Evolutionary conservation across 2,329 filamentous ascomycete genomes (phyloP).

Genomic region (Thelonectria olida): DNA sequence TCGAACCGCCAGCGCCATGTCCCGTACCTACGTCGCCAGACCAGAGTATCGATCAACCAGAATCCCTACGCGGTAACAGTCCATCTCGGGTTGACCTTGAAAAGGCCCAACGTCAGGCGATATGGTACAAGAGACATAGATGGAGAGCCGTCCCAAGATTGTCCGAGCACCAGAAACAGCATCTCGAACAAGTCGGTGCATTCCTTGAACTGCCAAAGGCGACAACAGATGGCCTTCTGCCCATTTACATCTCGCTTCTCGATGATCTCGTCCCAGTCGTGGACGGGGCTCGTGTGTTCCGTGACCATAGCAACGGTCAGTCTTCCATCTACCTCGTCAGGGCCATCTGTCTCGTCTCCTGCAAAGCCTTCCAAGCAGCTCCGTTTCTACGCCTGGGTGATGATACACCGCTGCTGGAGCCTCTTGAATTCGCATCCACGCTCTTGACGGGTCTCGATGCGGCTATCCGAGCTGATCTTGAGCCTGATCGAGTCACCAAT

Average conservation of each 20-base stretch:
- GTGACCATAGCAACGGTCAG: conserved; percentile 25
- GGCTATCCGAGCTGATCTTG: conserved; percentile 37
- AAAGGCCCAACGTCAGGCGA: background rate
- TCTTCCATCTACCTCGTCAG: conserved; percentile 31
- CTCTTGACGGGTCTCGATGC: conserved; percentile 35
- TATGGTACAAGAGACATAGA: conserved; percentile 21
- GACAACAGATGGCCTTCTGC: conserved; percentile 18
- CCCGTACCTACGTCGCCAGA: background rate
- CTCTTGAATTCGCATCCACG: conserved; percentile 27
- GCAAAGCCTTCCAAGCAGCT: conserved; percentile 36
- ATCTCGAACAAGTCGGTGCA: conserved; percentile 15
- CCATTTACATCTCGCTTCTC: conserved; percentile 19
- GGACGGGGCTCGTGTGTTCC: conserved; percentile 13
- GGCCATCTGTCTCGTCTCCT: conserved; percentile 37
- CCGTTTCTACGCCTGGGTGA: conserved; percentile 32
- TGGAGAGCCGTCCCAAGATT: background rate
- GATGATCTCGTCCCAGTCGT: conserved; percentile 23
- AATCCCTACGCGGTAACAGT: background rate
- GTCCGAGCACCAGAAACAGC: conserved; percentile 15
- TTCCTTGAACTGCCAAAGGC: conserved; percentile 18
- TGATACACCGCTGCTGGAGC: conserved; percentile 21
- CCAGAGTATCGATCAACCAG: background rate
- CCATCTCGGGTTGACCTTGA: background rate
- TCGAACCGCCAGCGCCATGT: background rate
- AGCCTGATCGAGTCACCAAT: conserved; percentile 33